phyloP scores from a whole-genome alignment of 306 rosid genomes.

The Fragaria ananassa region DNA sequence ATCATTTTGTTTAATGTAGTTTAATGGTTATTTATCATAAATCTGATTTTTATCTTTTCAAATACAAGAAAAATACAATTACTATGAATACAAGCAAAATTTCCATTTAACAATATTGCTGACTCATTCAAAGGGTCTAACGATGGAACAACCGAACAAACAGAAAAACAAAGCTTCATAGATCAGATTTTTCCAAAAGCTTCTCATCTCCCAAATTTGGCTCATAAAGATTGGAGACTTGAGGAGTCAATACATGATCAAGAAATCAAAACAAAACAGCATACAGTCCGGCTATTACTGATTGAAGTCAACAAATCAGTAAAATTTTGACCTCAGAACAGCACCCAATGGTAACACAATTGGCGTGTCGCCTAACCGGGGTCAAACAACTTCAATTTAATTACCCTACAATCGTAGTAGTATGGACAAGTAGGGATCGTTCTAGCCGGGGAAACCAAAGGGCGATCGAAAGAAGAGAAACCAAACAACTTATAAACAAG shows the following conservation, averaged over 20 bases:
- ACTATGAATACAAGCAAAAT: not conserved
- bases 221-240: not conserved
- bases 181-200: not conserved
- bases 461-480: too few relatives aligned
- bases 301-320: not conserved
- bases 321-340: slow-evolving; percentile 4
- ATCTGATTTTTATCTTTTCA: not conserved
- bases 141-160: not conserved
- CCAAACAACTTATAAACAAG: too few relatives aligned
- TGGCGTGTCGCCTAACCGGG: too few relatives aligned
- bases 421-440: too few relatives aligned
- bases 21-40: too few relatives aligned
- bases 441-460: too few relatives aligned
- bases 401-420: too few relatives aligned
- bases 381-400: too few relatives aligned
- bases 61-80: not conserved
- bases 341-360: not conserved
- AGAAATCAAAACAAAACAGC: not conserved
- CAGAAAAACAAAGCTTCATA: not conserved
- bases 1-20: too few relatives aligned
- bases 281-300: not conserved
- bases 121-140: not conserved
- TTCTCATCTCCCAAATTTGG: slow-evolving; percentile 2
- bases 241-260: not conserved
- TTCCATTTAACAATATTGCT: not conserved